Evolutionary conservation across 1,284 basidiomycete species (phyloP).

Genomic region (Rhodotorula sp.): DNA sequence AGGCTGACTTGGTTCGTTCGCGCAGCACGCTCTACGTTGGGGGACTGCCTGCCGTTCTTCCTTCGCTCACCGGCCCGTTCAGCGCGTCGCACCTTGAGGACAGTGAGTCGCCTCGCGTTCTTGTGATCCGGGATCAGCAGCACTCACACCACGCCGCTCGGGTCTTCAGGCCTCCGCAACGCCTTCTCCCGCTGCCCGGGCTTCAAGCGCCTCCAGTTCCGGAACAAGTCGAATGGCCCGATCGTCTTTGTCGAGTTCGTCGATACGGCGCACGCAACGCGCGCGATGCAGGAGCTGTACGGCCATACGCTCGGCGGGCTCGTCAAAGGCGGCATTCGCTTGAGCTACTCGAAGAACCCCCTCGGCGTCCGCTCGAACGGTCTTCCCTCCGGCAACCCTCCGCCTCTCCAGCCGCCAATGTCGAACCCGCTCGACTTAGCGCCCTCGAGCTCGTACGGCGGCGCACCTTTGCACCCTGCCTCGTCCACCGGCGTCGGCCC

Average conservation of each 20-base stretch:
- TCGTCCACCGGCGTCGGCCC: neutral
- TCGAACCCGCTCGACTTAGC: neutral
- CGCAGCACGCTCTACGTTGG: constrained; percentile 95
- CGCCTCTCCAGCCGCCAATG: neutral
- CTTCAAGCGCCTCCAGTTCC: constrained; percentile 87
- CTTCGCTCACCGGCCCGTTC: constrained; percentile 38
- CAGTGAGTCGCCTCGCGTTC: too few species aligned
- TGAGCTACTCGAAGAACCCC: constrained; percentile 80
- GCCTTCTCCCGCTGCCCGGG: constrained; percentile 77
- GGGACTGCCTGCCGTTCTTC: constrained; percentile 64
- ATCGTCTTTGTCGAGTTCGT: constrained; percentile 67
- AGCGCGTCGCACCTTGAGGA: constrained; percentile 40
- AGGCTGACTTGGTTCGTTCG: constrained; percentile 81
- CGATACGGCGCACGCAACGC: constrained; percentile 77
- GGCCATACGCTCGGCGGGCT: constrained; percentile 86
- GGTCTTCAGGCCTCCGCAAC: constrained; percentile 64
- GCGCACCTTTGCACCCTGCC: neutral
- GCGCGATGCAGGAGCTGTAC: constrained; percentile 82
- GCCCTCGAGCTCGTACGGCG: neutral
- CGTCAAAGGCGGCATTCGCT: constrained; percentile 89
- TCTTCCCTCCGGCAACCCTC: constrained; percentile 11
- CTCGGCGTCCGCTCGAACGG: constrained; percentile 39
- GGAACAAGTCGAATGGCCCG: constrained; percentile 64
- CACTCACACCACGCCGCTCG: too few species aligned
- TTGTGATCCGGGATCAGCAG: neutral